phyloP scores from a whole-genome alignment of 1,139 yeast species.

The Nadsonia starkeyi-henricii region DNA sequence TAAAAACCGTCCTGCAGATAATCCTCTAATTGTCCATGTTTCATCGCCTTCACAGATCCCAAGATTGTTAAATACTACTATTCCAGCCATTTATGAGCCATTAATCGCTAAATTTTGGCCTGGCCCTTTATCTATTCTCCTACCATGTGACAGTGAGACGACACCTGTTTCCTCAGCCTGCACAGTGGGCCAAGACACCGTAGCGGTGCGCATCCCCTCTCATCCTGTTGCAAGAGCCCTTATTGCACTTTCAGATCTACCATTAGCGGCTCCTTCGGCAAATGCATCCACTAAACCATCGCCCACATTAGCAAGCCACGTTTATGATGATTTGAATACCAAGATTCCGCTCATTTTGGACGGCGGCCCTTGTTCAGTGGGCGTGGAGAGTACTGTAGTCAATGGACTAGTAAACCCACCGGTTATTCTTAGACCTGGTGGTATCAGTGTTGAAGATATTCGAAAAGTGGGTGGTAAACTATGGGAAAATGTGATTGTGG shows the following conservation, averaged over 20 bases:
- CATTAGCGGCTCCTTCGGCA: constrained; percentile 95
- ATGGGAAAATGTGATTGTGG: constrained; percentile 54
- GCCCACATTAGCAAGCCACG: constrained; percentile 82
- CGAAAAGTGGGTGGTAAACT: constrained; percentile 42
- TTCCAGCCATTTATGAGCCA: constrained; percentile 54
- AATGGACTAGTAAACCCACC: constrained; percentile 85
- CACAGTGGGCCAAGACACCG: constrained; percentile 77
- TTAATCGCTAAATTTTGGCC: constrained; percentile 76
- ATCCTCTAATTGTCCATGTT: constrained; percentile 83
- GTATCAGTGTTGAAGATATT: constrained; percentile 70
- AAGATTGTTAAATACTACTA: constrained; percentile 33
- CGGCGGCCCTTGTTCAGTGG: constrained; percentile 84
- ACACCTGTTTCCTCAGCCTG: constrained; percentile 56
- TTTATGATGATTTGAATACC: constrained; percentile 61
- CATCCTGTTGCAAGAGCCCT: constrained; percentile 86
- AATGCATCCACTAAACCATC: constrained; percentile 93
- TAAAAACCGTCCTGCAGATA: constrained; percentile 88
- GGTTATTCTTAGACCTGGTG: constrained; percentile 84
- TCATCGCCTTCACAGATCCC: constrained; percentile 63
- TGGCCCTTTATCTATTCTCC: constrained; percentile 79
- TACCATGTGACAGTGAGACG: constrained; percentile 40
- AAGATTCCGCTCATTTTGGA: constrained; percentile 77
- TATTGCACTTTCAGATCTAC: constrained; percentile 73
- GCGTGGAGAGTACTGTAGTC: constrained; percentile 86
- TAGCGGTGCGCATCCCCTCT: constrained; percentile 80